These are phyloP conservation scores for Voacanga thouarsii DNA, from an alignment of 257 asterid genomes.

Conservation along the genomic window DNA sequence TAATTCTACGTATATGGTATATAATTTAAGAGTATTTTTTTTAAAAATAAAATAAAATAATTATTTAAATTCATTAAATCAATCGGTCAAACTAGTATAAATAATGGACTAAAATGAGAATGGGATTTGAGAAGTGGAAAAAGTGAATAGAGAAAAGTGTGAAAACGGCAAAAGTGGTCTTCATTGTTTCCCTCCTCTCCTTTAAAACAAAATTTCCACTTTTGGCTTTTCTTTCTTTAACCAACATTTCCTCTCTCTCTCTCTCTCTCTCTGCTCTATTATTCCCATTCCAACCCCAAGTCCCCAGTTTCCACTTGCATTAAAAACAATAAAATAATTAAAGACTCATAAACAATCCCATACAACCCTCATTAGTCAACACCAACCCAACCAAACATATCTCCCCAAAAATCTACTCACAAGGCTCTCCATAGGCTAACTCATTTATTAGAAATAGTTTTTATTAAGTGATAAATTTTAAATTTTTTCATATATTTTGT, in stretches of 20 bases:
- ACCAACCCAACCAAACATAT: conserved; percentile 40
- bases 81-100: too few species aligned
- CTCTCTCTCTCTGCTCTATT: not conserved
- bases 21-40: too few species aligned
- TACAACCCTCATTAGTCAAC: conserved; percentile 33
- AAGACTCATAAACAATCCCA: conserved; percentile 17
- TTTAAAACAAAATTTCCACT: conserved; percentile 21
- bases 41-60: too few species aligned
- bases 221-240: conserved; percentile 21
- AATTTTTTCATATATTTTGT: too few species aligned
- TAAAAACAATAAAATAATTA: not conserved
- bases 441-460: too few species aligned
- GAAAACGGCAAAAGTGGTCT: conserved; percentile 19
- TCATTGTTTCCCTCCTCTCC: conserved; percentile 12
- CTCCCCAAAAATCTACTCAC: conserved; percentile 2
- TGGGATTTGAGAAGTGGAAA: conserved; percentile 11
- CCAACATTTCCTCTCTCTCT: not conserved
- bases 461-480: too few species aligned
- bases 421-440: conserved; percentile 16
- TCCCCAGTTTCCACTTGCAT: not conserved
- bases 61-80: too few species aligned
- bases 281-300: not conserved
- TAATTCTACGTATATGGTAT: too few species aligned
- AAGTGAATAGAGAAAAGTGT: conserved; percentile 7
- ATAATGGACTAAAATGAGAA: conserved; percentile 4